phyloP scores from a whole-genome alignment of 306 rosid species.

The Lathyrus sativus region DNA sequence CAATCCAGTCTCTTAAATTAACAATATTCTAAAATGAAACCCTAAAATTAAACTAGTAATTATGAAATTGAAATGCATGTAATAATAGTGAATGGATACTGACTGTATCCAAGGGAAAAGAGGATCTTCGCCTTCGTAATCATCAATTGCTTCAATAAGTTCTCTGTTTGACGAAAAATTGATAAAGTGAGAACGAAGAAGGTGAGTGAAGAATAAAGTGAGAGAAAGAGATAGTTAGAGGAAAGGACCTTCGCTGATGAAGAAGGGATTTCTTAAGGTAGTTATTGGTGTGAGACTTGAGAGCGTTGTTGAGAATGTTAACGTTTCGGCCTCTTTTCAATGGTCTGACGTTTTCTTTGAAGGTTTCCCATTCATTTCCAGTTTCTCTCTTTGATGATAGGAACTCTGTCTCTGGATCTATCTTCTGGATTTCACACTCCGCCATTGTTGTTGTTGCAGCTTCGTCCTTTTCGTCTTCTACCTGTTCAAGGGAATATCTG shows the following conservation, averaged over 20 bases:
- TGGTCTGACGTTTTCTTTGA: slow-evolving; percentile 92
- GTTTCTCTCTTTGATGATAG: slow-evolving; percentile 60
- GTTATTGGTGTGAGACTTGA: slow-evolving; percentile 59
- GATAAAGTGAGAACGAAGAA: not conserved
- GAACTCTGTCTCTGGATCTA: slow-evolving; percentile 85
- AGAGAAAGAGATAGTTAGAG: not conserved
- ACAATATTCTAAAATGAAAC: not conserved
- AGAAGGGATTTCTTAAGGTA: slow-evolving; percentile 64
- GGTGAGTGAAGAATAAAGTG: not conserved
- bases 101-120: slow-evolving; percentile 89
- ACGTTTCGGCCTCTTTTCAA: slow-evolving; percentile 90
- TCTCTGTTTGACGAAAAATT: slow-evolving; percentile 33
- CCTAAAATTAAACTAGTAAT: not conserved
- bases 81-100: slow-evolving; percentile 32
- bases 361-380: slow-evolving; percentile 87
- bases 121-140: slow-evolving; percentile 82
- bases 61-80: not conserved
- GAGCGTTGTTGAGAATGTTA: slow-evolving; percentile 63
- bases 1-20: not conserved
- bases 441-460: slow-evolving; percentile 36
- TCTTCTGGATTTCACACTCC: slow-evolving; percentile 27
- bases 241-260: slow-evolving; percentile 54
- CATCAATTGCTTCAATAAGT: slow-evolving; percentile 71
- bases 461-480: slow-evolving; percentile 15
- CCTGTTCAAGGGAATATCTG: not conserved